A percentile compares a stretch with the other conserved stretches of the same genome.
Conservation (phyloP, 1,284 basidiomycete species). For the Austropuccinia psidii region DNA sequence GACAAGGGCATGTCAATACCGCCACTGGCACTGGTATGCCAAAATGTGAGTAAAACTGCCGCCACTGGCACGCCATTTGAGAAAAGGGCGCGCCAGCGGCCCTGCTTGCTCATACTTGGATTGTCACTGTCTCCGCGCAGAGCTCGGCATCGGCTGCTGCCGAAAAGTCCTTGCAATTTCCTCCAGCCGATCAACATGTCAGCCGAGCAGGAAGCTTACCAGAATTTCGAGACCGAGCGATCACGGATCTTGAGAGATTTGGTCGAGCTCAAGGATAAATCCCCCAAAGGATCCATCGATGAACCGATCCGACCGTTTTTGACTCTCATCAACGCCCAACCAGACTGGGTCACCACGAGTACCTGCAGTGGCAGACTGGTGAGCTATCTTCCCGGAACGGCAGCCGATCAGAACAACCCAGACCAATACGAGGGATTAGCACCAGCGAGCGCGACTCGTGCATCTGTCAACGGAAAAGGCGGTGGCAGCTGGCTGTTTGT, state of each 20-base stretch:
- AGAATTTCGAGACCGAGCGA: conserved; percentile 18
- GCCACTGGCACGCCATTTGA: no score
- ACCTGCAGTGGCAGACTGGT: conserved; percentile 29
- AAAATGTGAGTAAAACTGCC: no score
- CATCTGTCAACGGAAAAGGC: conserved; percentile 27
- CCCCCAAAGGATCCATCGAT: conserved; percentile 24
- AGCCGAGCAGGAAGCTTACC: conserved; percentile 3
- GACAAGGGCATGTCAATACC: no score
- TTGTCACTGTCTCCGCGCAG: no score
- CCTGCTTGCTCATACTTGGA: no score
- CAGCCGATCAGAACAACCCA: not conserved
- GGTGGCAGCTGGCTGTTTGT: conserved; percentile 30
- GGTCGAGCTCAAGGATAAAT: conserved; percentile 21
- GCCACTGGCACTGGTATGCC: no score
- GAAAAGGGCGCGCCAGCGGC: no score
- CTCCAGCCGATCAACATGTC: no score
- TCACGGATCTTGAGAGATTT: conserved; percentile 2
- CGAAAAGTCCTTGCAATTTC: no score
- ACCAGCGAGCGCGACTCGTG: not conserved
- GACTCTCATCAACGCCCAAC: conserved; percentile 21
- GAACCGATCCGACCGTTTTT: conserved; percentile 21
- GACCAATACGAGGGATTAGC: not conserved
- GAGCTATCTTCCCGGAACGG: conserved; percentile 8
- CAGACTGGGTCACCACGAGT: conserved; percentile 26
- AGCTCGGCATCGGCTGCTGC: no score